Percentiles rank a stretch among this genome's conserved stretches.
These are phyloP conservation scores for Huntiella savannae DNA, from an alignment of 2,329 filamentous ascomycete genomes.

Conservation along the genomic window DNA sequence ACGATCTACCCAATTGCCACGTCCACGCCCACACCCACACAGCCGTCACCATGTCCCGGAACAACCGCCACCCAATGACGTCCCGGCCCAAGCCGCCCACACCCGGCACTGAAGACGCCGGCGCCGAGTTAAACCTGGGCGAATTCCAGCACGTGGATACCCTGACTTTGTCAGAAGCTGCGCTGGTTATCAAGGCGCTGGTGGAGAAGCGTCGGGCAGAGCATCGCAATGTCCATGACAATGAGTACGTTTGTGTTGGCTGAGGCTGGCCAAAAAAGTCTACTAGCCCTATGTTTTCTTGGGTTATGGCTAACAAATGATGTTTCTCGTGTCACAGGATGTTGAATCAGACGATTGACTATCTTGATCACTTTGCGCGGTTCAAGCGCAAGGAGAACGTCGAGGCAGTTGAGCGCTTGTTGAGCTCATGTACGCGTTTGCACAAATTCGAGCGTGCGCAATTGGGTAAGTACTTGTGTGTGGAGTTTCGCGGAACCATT, in stretches of 20 bases:
- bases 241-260: constrained; percentile 40
- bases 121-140: constrained; percentile 63
- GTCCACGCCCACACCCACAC: neutral
- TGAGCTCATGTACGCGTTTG: constrained; percentile 61
- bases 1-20: neutral
- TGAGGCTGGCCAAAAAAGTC: neutral
- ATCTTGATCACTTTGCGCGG: constrained; percentile 83
- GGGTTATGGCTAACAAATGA: neutral
- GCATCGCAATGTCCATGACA: constrained; percentile 67
- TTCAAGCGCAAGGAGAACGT: constrained; percentile 93
- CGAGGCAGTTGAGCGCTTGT: constrained; percentile 75
- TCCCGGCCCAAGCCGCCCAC: constrained; percentile 50
- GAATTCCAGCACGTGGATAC: constrained; percentile 88
- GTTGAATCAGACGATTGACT: constrained; percentile 72
- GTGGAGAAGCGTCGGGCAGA: constrained; percentile 62
- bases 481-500: no score
- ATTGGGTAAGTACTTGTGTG: constrained; percentile 40
- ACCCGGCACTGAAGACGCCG: constrained; percentile 74
- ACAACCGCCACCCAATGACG: constrained; percentile 18
- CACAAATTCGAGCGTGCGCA: constrained; percentile 88
- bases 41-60: constrained; percentile 3
- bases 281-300: neutral
- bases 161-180: constrained; percentile 77
- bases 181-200: constrained; percentile 79
- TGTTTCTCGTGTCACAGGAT: constrained; percentile 29